These are phyloP conservation scores for Trichoderma sp. DNA, from an alignment of 2,329 filamentous ascomycete species.

Conservation along the genomic window DNA sequence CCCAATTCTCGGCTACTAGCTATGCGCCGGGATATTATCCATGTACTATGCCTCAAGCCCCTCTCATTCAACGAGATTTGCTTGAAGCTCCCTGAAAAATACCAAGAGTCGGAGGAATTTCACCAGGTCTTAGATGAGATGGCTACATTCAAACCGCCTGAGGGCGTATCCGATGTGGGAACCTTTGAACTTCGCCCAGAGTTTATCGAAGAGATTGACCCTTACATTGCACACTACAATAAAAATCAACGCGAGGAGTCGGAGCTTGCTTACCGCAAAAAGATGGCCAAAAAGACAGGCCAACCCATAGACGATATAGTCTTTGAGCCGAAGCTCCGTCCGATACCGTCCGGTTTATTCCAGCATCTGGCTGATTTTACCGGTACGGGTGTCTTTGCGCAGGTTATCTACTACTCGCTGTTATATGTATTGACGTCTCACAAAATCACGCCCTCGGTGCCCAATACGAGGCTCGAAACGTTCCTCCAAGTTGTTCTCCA, in stretches of 20 bases:
- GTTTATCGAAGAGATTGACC: conserved; percentile 86
- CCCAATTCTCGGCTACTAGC: conserved; percentile 67
- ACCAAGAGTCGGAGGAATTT: conserved; percentile 88
- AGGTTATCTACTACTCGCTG: conserved; percentile 86
- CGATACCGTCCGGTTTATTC: conserved; percentile 78
- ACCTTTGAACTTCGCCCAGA: conserved; percentile 91
- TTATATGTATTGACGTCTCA: conserved; percentile 76
- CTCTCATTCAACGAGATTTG: conserved; percentile 92
- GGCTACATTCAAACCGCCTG: conserved; percentile 85
- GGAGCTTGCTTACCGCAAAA: conserved; percentile 83
- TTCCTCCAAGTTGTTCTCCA: conserved; percentile 92
- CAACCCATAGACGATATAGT: conserved; percentile 82
- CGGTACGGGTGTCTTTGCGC: conserved; percentile 80
- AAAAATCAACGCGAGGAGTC: conserved; percentile 97
- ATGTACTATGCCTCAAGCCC: conserved; percentile 94
- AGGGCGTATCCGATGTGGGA: conserved; percentile 89
- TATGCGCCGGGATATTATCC: conserved; percentile 86
- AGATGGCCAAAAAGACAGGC: conserved; percentile 85
- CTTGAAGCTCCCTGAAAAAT: conserved; percentile 82
- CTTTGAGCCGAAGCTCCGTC: conserved; percentile 82
- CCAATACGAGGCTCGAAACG: conserved; percentile 81
- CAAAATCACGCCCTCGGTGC: conserved; percentile 72
- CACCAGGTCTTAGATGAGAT: conserved; percentile 83
- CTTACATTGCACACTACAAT: conserved; percentile 93
- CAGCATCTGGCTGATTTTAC: conserved; percentile 78